Evolutionary conservation across 352 stramenopile genomes (phyloP).

Genomic region (Globisporangium uncinulatum): DNA sequence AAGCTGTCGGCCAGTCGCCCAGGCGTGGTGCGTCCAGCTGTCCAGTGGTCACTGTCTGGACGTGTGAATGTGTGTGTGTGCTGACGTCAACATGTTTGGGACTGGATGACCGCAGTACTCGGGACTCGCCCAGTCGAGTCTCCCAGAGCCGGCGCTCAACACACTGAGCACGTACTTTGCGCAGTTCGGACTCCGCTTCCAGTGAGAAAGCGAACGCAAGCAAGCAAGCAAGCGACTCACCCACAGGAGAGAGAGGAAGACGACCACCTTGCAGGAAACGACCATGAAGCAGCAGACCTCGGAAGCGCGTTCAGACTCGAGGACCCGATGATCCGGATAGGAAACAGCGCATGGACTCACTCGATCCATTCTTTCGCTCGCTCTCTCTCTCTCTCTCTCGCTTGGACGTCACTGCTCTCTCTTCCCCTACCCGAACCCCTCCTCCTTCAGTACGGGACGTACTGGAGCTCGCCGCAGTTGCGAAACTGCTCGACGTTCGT

Average conservation of each 20-base stretch:
- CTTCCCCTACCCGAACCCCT: too few species aligned
- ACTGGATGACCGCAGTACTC: slow-evolving; percentile 34
- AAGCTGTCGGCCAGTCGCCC: slow-evolving; percentile 63
- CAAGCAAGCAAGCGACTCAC: not conserved
- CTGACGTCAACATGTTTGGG: not conserved
- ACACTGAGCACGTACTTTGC: slow-evolving; percentile 55
- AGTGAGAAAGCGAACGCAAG: slow-evolving; percentile 23
- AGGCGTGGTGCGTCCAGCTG: slow-evolving; percentile 44
- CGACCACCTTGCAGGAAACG: too few species aligned
- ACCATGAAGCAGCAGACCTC: too few species aligned
- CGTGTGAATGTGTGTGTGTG: not conserved
- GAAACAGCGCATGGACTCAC: too few species aligned
- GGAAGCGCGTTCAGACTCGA: too few species aligned
- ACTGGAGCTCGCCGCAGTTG: slow-evolving; percentile 64
- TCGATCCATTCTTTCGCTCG: too few species aligned
- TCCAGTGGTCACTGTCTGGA: not conserved
- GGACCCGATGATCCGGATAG: too few species aligned
- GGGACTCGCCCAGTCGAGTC: slow-evolving; percentile 34
- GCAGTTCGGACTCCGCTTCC: slow-evolving; percentile 62
- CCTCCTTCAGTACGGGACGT: slow-evolving; percentile 38
- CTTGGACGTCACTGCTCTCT: too few species aligned
- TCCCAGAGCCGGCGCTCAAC: slow-evolving; percentile 23
- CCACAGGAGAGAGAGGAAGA: too few species aligned
- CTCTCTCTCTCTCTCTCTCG: too few species aligned
- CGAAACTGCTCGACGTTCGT: slow-evolving; percentile 58